Base-by-base conservation (phyloP, 2,329 filamentous ascomycete genomes). In the Fusarium brevicatenulatum region DNA sequence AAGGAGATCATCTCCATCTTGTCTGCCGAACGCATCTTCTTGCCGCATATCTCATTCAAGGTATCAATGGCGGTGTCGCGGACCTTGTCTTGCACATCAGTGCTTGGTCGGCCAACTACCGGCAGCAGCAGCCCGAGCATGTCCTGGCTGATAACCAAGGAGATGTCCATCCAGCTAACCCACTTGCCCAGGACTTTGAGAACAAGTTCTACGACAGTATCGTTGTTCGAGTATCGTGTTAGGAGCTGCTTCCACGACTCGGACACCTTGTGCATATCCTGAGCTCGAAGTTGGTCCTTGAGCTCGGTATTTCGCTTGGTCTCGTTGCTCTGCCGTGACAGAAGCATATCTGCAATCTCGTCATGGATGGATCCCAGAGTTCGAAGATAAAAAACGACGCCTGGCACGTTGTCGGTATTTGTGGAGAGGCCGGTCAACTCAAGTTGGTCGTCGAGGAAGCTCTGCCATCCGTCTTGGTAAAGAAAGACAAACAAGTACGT, bases 131-230 rank as follows among this genome's bases (percentile, higher is more conserved):
- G 88, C 79, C 89, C 91, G 78, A 98, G 90, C 88, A 97, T 96
- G 60, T 92, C 90, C 80, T 95, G 90, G 82, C 97, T 97, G 77
- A 99, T 94, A 49, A 99, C 91, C 64, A 99, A 86, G 56, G 93
- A 93, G 77, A 99, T 98, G 80, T 98, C 96, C 78, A 97, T 97
- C 96, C 96, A 99, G 87, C 95, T 97, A 68, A 97, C 95, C 95
- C 96, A 99, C 81, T 95, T 96, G 42, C 94, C 95, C 73, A 99
- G 91, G n/a, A 95, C 92, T 82, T 92, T 94, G 59, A 99, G 87
- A 76, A 93, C 95, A 87, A 97, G 91, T 81, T 98, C 95, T 47
- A 97, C 88, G 65, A 98, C 88, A 46, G 84, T 81, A 78, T 95
- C 91, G 74, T 92, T 90, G 78, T 89, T 89, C 74, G 88, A 86